Percentiles rank a stretch among this genome's conserved stretches.
phyloP scores from a whole-genome alignment of 2,329 filamentous ascomycete species.

The Fusarium transvaalense region DNA sequence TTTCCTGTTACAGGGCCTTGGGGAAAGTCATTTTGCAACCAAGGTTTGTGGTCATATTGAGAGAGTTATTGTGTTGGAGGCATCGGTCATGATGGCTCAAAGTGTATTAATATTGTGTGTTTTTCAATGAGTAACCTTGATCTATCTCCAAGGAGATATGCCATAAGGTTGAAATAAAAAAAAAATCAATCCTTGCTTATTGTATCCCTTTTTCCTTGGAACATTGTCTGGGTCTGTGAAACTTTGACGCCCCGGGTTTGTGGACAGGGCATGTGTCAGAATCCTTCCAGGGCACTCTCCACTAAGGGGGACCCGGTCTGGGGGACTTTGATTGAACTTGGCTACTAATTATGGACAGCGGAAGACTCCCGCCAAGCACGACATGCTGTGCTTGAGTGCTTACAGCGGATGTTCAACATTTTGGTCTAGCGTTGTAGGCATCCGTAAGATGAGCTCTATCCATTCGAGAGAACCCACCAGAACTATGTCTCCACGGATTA shows the following conservation, averaged over 20 bases:
- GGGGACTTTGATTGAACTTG: slow-evolving; percentile 7
- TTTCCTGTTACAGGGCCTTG: slow-evolving; percentile 9
- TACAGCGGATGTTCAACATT: slow-evolving; percentile 18
- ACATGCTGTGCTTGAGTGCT: slow-evolving; percentile 4
- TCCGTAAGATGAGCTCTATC: slow-evolving; percentile 18
- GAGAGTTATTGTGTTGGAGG: too few relatives aligned
- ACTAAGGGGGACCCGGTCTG: not conserved
- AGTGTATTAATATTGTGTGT: too few relatives aligned
- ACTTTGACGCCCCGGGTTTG: slow-evolving; percentile 35
- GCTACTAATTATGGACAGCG: slow-evolving; percentile 1
- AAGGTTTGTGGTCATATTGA: too few relatives aligned
- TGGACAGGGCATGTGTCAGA: slow-evolving; percentile 32
- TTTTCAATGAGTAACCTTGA: too few relatives aligned
- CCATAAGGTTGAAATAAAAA: too few relatives aligned
- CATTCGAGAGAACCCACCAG: slow-evolving; percentile 32
- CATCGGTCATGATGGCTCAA: too few relatives aligned
- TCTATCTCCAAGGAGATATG: too few relatives aligned
- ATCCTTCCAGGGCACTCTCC: slow-evolving; percentile 17
- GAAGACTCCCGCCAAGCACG: slow-evolving; percentile 5
- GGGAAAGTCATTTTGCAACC: too few relatives aligned
- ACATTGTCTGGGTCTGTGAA: slow-evolving; percentile 24
- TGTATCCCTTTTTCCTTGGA: slow-evolving; percentile 23
- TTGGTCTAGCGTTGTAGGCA: slow-evolving; percentile 1
- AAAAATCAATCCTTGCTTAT: too few relatives aligned
- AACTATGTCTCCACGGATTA: slow-evolving; percentile 29